A percentile compares a stretch with the other conserved stretches of the same genome.
These are phyloP conservation scores for Trichophyton schoenleinii DNA, from an alignment of 2,329 filamentous ascomycete species.

Conservation along the genomic window DNA sequence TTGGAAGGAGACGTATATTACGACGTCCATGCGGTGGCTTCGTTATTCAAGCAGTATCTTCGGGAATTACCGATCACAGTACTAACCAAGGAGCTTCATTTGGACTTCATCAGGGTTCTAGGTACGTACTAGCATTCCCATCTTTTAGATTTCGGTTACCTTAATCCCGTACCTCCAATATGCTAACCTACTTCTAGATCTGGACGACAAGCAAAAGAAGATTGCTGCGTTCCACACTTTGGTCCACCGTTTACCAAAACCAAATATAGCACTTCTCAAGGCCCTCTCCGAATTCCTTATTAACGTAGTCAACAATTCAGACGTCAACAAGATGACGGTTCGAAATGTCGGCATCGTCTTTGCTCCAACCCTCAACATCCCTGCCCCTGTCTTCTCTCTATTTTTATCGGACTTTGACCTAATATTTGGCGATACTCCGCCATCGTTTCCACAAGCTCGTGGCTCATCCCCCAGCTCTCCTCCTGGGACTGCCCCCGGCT, in stretches of 20 bases:
- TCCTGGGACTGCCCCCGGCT: not conserved
- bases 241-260: slow-evolving; percentile 63
- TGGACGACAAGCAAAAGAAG: slow-evolving; percentile 63
- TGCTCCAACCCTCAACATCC: slow-evolving; percentile 91
- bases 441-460: not conserved
- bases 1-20: slow-evolving; percentile 69
- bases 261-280: slow-evolving; percentile 69
- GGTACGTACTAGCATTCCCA: slow-evolving; percentile 29
- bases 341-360: slow-evolving; percentile 97
- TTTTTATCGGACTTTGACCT: slow-evolving; percentile 81
- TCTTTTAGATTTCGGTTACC: slow-evolving; percentile 1
- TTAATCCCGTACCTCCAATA: not conserved
- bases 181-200: slow-evolving; percentile 38
- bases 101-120: slow-evolving; percentile 74
- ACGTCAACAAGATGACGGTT: slow-evolving; percentile 95
- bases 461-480: not conserved
- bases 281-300: slow-evolving; percentile 82
- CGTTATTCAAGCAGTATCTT: slow-evolving; percentile 83
- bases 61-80: slow-evolving; percentile 86
- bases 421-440: slow-evolving; percentile 48
- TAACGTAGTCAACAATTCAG: slow-evolving; percentile 79
- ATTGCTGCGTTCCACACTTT: slow-evolving; percentile 62
- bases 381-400: slow-evolving; percentile 82
- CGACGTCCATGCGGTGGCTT: slow-evolving; percentile 92
- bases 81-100: slow-evolving; percentile 75